Conservation (phyloP, 768 basidiomycete species). For the Naganishia vaughanmartiniae region DNA sequence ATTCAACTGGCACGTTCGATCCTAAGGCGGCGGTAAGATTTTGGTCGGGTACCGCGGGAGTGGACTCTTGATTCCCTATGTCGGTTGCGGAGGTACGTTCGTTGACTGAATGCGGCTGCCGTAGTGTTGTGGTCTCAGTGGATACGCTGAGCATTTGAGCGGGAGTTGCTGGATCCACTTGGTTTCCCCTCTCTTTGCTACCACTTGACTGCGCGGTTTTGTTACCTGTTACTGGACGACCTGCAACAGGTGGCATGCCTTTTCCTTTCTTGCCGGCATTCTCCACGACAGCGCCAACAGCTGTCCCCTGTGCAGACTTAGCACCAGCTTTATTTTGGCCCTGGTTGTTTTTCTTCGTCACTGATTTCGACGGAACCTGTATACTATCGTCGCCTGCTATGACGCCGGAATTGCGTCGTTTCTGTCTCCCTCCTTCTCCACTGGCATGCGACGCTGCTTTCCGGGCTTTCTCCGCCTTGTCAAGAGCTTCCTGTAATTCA, state of each 20-base stretch:
- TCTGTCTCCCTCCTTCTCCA: constrained; percentile 23
- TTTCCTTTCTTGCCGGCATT: constrained; percentile 14
- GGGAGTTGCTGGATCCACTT: background rate
- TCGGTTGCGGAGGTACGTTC: background rate
- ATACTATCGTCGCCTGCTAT: background rate
- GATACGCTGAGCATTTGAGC: background rate
- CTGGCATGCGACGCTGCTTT: constrained; percentile 20
- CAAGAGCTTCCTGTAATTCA: constrained; percentile 61
- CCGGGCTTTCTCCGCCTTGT: constrained; percentile 44
- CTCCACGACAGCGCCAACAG: background rate
- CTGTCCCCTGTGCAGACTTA: background rate
- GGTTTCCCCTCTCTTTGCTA: background rate
- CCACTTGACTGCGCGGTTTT: background rate
- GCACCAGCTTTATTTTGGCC: background rate
- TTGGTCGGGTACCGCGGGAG: background rate
- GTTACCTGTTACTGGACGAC: background rate
- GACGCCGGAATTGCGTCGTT: constrained; percentile 10
- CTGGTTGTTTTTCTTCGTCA: constrained; percentile 15
- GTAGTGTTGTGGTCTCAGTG: background rate
- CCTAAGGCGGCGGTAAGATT: background rate
- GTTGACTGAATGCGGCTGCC: background rate
- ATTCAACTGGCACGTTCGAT: background rate
- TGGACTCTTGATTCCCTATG: background rate
- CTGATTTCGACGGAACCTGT: background rate
- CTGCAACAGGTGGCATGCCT: background rate